Evolutionary conservation across 176 grass and related monocot species (phyloP).

Genomic region (Echinochloa phyllopogon): DNA sequence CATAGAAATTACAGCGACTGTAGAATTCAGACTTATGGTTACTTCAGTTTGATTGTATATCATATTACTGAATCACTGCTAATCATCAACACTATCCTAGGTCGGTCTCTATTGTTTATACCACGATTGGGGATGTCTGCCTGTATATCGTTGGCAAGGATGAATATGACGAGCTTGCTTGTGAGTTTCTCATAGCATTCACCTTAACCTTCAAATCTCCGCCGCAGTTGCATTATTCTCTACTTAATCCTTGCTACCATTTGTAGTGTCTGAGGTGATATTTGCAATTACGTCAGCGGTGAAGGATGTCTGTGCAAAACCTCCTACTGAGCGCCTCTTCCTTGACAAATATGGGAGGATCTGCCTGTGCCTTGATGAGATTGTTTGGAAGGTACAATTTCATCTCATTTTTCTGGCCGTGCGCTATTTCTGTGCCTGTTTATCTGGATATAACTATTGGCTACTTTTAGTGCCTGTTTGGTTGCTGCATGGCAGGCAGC

Average conservation of each 20-base stretch:
- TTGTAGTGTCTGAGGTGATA: constrained; percentile 85
- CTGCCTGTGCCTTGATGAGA: constrained; percentile 92
- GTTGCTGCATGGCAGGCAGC: too few species aligned
- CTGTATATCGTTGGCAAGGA: constrained; percentile 96
- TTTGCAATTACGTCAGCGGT: constrained; percentile 91
- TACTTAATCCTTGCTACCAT: not conserved
- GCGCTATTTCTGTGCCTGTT: not conserved
- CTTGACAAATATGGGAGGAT: constrained; percentile 93
- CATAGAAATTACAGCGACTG: not conserved
- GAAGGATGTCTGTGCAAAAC: constrained; percentile 90
- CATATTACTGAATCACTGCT: not conserved
- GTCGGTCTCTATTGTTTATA: constrained; percentile 95
- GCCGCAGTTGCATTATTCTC: not conserved
- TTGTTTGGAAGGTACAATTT: constrained; percentile 81
- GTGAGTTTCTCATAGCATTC: constrained; percentile 54
- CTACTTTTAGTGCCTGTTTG: too few species aligned
- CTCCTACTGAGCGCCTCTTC: constrained; percentile 82
- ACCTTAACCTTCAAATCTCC: not conserved
- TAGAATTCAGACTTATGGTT: not conserved
- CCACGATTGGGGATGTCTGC: constrained; percentile 85
- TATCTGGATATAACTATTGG: not conserved
- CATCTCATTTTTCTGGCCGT: not conserved
- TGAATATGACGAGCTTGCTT: constrained; percentile 97
- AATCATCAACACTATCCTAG: constrained; percentile 36
- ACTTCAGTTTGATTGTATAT: not conserved